phyloP scores from a whole-genome alignment of 805 yeast genomes.

The Clavispora fructus region DNA sequence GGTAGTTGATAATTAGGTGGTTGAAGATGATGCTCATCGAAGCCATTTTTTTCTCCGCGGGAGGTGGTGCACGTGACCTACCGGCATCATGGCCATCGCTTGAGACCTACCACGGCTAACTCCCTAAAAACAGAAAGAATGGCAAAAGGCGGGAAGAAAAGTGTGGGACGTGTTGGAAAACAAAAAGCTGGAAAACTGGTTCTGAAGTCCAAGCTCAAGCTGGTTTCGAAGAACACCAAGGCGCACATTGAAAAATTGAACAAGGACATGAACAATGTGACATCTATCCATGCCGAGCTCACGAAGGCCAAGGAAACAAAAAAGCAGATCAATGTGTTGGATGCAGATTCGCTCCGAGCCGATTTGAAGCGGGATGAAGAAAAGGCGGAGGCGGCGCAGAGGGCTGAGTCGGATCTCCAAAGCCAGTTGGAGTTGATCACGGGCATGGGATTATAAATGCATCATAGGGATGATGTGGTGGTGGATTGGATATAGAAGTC shows the following conservation, averaged over 20 bases:
- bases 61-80: not conserved
- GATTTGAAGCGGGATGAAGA: constrained; percentile 37
- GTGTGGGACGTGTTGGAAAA: not conserved
- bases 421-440: constrained; percentile 45
- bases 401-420: constrained; percentile 37
- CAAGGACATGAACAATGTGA: constrained; percentile 20
- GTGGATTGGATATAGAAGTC: too few relatives aligned
- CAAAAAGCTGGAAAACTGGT: not conserved
- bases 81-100: not conserved
- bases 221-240: constrained; percentile 26
- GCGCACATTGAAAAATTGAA: constrained; percentile 30
- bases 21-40: constrained; percentile 2
- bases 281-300: constrained; percentile 11
- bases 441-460: constrained; percentile 31
- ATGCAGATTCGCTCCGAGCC: constrained; percentile 28
- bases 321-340: constrained; percentile 26
- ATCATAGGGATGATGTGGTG: not conserved
- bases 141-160: not conserved
- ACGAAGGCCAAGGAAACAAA: constrained; percentile 9
- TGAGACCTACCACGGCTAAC: not conserved
- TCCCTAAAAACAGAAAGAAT: not conserved
- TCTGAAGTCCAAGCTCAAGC: constrained; percentile 11
- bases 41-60: not conserved
- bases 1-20: not conserved
- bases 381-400: constrained; percentile 21